Evolutionary conservation across 2,329 filamentous ascomycete species (phyloP).

Genomic region (Blastomyces emzantsi): DNA sequence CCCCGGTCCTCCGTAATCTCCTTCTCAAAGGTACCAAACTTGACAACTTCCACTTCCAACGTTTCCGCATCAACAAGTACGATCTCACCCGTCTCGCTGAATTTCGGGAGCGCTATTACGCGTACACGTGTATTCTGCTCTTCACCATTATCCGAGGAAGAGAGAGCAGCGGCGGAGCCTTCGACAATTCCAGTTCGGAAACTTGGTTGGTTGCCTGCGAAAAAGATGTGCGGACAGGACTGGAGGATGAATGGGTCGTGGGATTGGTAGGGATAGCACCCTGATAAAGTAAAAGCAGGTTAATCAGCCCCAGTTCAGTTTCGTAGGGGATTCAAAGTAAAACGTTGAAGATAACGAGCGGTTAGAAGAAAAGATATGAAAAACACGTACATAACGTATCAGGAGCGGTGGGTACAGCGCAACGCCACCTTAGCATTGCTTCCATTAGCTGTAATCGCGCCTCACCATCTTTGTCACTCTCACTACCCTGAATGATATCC

Average conservation of each 20-base stretch:
- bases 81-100: slow-evolving; percentile 66
- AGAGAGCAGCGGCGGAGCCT: slow-evolving; percentile 11
- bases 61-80: slow-evolving; percentile 81
- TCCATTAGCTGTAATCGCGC: slow-evolving; percentile 85
- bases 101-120: slow-evolving; percentile 75
- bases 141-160: slow-evolving; percentile 26
- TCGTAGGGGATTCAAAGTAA: not conserved
- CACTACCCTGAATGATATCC: slow-evolving; percentile 20
- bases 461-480: slow-evolving; percentile 43
- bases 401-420: slow-evolving; percentile 84
- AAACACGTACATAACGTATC: slow-evolving; percentile 75
- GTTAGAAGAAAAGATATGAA: not conserved
- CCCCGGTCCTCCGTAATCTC: not conserved
- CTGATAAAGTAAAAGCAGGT: slow-evolving; percentile 36
- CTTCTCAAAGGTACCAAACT: slow-evolving; percentile 33
- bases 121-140: slow-evolving; percentile 48
- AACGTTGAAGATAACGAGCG: not conserved
- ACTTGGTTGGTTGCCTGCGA: slow-evolving; percentile 73
- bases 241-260: slow-evolving; percentile 84
- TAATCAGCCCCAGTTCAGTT: slow-evolving; percentile 13
- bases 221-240: slow-evolving; percentile 80
- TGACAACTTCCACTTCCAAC: slow-evolving; percentile 64
- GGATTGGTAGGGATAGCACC: slow-evolving; percentile 94
- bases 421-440: slow-evolving; percentile 84
- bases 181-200: slow-evolving; percentile 65